A percentile compares a stretch with the other conserved stretches of the same genome.
Conservation (phyloP, 2,329 filamentous ascomycete species). For the Colletotrichum zoysiae region DNA sequence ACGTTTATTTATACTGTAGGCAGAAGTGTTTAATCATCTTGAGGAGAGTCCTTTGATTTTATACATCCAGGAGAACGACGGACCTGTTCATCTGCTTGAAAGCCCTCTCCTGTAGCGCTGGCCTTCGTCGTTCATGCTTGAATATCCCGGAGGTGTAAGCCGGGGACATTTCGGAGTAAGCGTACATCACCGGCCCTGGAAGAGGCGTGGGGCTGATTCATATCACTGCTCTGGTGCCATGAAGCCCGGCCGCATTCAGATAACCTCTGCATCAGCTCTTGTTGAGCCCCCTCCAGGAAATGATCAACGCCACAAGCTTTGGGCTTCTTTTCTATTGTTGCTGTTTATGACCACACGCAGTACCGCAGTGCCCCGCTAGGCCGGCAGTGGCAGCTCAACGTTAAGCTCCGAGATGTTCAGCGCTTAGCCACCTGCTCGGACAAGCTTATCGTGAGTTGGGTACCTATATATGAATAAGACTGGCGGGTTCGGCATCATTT, state of each 20-base stretch:
- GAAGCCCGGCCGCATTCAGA: not conserved
- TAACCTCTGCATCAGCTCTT: not conserved
- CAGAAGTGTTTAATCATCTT: too few species aligned
- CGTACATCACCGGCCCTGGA: not conserved
- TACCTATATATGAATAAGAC: too few species aligned
- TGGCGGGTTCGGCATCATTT: too few species aligned
- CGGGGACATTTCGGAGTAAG: not conserved
- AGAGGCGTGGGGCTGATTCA: not conserved
- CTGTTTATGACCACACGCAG: too few species aligned
- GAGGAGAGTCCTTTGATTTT: not conserved
- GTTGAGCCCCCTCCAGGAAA: too few species aligned
- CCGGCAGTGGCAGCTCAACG: too few species aligned
- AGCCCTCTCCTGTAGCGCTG: not conserved
- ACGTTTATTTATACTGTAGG: too few species aligned
- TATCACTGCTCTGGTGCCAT: not conserved
- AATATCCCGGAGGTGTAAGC: not conserved
- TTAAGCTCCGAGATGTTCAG: too few species aligned
- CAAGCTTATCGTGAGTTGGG: too few species aligned
- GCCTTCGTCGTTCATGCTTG: not conserved
- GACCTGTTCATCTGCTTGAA: not conserved
- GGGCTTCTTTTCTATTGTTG: too few species aligned
- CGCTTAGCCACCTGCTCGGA: too few species aligned
- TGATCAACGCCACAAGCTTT: not conserved
- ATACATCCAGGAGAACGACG: not conserved
- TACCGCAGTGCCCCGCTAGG: too few species aligned